Evolutionary conservation across 306 rosid species (phyloP), one percentile per base, ranked within the genome.

Genomic region (Medicago truncatula): DNA sequence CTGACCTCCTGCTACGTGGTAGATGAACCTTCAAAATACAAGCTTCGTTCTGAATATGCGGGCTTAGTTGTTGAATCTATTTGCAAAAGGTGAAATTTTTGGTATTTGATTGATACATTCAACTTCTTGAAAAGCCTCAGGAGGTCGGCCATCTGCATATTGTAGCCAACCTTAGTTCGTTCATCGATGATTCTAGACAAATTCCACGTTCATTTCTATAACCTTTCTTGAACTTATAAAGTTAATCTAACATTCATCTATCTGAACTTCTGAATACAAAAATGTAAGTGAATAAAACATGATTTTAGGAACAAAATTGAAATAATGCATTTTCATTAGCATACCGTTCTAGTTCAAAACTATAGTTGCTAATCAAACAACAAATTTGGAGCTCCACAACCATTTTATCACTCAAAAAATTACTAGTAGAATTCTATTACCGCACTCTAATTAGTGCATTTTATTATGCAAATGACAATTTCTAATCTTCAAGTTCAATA

Each of bases 401-500:
- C 67, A 52, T 70, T 59, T 62, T 60, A 82, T 73, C 44, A 73
- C 80, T 43, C 73, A 68, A 38, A 13, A 77, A 67, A 13, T 34
- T 34, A 34, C 38, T 4, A 78, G 57, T 12, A 38, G 25, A 78
- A 69, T 44, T 38, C 14, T 17, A 62, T 78, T 74, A 56, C 78
- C 75, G 25, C 20, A 63, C 60, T 75, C 54, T 47, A 38, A 46
- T 63, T 64, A 65, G 54, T 49, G 43, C n/a, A 36, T 60, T 75
- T 69, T 59, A 57, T 75, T 52, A 60, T 54, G 66, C 71, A 71
- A 74, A 67, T 31, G 23, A 81, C 6, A 41, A 52, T 25, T 58
- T 78, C 71, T 80, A 93, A 74, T 91, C 97, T 85, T 88, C 90
- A 20, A 91, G 98, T 91, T 93, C 98, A 57, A 93, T 88, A 43